These are phyloP conservation scores for Aspergillus fumigatus DNA, from an alignment of 2,329 filamentous ascomycete species.

Conservation along the genomic window DNA sequence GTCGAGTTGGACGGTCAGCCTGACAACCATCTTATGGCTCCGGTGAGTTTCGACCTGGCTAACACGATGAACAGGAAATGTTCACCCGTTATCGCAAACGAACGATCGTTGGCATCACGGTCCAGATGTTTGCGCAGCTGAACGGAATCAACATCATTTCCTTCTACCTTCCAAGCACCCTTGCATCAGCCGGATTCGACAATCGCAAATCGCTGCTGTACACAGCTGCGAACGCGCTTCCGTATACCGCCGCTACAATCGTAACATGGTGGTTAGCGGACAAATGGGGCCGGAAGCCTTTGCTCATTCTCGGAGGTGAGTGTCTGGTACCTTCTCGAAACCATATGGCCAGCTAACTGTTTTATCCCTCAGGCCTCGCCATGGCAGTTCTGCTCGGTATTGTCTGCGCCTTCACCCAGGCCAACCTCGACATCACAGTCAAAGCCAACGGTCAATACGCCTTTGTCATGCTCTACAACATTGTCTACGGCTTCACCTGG, in stretches of 20 bases:
- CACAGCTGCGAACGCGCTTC: slow-evolving; percentile 38
- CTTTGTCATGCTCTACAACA: slow-evolving; percentile 39
- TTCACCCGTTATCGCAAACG: slow-evolving; percentile 41
- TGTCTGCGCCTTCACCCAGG: slow-evolving; percentile 38
- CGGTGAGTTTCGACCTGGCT: background rate
- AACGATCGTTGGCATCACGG: slow-evolving; percentile 39
- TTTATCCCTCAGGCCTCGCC: slow-evolving; percentile 14
- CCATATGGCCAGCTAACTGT: background rate
- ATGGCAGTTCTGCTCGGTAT: slow-evolving; percentile 34
- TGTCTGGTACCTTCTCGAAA: background rate
- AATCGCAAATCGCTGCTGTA: slow-evolving; percentile 37
- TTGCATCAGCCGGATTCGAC: slow-evolving; percentile 34
- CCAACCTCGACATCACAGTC: slow-evolving; percentile 17
- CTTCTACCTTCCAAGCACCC: slow-evolving; percentile 38
- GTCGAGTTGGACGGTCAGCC: slow-evolving; percentile 27
- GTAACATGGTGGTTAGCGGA: slow-evolving; percentile 40
- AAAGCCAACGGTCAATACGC: slow-evolving; percentile 37
- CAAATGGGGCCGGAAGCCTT: slow-evolving; percentile 37
- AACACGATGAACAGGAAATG: slow-evolving; percentile 32
- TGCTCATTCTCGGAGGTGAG: slow-evolving; percentile 22
- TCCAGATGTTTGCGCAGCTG: slow-evolving; percentile 40
- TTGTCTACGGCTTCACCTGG: slow-evolving; percentile 36
- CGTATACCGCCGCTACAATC: slow-evolving; percentile 39
- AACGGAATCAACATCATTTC: slow-evolving; percentile 43
- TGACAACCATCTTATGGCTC: background rate